Base-by-base conservation (phyloP, 805 yeast species). In the Phaffomyces antillensis region DNA sequence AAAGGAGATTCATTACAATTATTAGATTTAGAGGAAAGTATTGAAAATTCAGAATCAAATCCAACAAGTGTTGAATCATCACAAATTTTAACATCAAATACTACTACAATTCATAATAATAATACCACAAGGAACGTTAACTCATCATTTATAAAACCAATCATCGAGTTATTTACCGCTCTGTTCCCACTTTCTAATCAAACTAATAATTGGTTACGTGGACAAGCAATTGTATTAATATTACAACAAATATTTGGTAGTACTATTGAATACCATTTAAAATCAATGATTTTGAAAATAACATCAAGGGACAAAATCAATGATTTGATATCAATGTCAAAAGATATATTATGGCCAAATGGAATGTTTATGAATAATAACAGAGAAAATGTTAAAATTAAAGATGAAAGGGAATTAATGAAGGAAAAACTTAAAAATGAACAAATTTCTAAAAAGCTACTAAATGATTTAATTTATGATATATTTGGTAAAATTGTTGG, bases 221-320 rank as follows among this genome's bases (percentile, higher is more conserved):
- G 96, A 0, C 70, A 89, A 37, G 96, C 96, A 0, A 70, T 88
- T 9, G 72, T 89, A 34, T 79, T 88, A 6, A 77, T 90, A 4
- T 65, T 90, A 43, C 96, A 89, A 61, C 96, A 88, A 59, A 62
- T 90, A 1, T 71, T 90, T 34, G 97, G 97, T 0, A 85, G 91
- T 2, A 84, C 96, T 0, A 82, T 90, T 42, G 96, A 90, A 57
- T 81, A 79, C 57, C 59, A 60, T 41, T 52, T 65, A 11, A 61
- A 63, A 39, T 70, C 72, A 26, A 66, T 66, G 46, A 61, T 76
- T 30, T 66, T 68, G 34, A 55, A 53, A 7, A n/a, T 66, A 4
- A 65, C 68, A 34, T 67, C 69, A 10, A 79, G 76, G 39, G 71
- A 66, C 10, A 70, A 67, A 28, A 58, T 84, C 0, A 62, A 70